Percentiles rank a stretch among this genome's conserved stretches.
Conservation (phyloP, 805 yeast species). For the Wickerhamiella spandovensis region DNA sequence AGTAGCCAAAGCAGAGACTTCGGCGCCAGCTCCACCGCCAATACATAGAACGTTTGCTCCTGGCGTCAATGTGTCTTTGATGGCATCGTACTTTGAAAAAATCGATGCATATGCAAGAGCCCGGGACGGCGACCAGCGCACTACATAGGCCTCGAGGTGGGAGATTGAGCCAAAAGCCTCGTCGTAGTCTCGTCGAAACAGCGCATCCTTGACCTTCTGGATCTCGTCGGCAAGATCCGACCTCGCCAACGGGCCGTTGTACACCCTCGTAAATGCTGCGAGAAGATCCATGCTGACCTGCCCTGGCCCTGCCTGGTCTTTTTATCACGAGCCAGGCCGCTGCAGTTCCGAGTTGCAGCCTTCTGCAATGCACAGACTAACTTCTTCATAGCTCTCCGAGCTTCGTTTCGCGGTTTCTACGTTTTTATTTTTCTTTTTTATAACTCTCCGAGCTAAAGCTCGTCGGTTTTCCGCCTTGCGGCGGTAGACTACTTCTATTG, state of each 20-base stretch:
- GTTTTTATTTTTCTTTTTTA: too few relatives aligned
- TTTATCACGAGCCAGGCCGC: too few relatives aligned
- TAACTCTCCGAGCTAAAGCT: too few relatives aligned
- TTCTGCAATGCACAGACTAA: too few relatives aligned
- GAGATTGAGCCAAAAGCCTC: slow-evolving; percentile 52
- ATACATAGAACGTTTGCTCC: slow-evolving; percentile 40
- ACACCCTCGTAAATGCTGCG: neutral
- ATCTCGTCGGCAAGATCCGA: slow-evolving; percentile 26
- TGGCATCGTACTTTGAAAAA: slow-evolving; percentile 37
- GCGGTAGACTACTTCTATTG: too few relatives aligned
- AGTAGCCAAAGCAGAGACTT: slow-evolving; percentile 40
- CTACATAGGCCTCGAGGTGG: slow-evolving; percentile 62
- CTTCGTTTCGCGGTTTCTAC: too few relatives aligned
- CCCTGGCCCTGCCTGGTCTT: too few relatives aligned
- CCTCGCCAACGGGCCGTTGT: neutral
- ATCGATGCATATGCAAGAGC: slow-evolving; percentile 62
- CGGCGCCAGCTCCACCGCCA: slow-evolving; percentile 91
- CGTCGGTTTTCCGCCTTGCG: too few relatives aligned
- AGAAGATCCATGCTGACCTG: neutral
- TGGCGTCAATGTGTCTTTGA: slow-evolving; percentile 26
- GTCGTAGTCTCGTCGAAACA: slow-evolving; percentile 57
- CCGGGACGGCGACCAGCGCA: slow-evolving; percentile 79
- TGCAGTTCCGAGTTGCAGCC: too few relatives aligned
- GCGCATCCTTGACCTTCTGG: slow-evolving; percentile 56
- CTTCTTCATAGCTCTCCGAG: too few relatives aligned